These are phyloP conservation scores for Chalciporus sphaerocephalus DNA, from an alignment of 768 basidiomycete genomes.

Conservation along the genomic window DNA sequence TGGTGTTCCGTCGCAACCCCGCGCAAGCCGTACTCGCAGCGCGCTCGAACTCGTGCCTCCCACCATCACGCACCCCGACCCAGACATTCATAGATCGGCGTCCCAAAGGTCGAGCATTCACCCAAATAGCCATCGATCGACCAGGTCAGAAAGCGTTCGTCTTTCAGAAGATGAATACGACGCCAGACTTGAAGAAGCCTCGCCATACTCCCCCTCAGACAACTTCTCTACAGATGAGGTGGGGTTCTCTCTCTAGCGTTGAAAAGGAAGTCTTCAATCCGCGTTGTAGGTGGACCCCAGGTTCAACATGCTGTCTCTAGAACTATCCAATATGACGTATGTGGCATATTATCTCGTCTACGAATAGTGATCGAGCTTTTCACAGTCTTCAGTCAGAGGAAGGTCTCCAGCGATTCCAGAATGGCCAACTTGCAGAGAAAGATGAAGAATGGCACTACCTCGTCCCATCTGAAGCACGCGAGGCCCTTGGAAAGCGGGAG, in stretches of 20 bases:
- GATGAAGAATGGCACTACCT: conserved; percentile 83
- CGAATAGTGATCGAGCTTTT: conserved; percentile 9
- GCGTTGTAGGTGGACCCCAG: conserved; percentile 22
- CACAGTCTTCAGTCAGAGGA: conserved; percentile 60
- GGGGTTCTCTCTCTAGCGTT: conserved; percentile 27
- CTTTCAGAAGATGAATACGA: conserved; percentile 12
- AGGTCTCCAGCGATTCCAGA: conserved; percentile 62
- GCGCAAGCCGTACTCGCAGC: conserved; percentile 39
- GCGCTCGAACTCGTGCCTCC: conserved; percentile 27
- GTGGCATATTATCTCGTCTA: conserved; percentile 16
- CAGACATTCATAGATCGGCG: conserved; percentile 45
- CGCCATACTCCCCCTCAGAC: conserved; percentile 34
- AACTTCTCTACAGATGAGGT: conserved; percentile 37
- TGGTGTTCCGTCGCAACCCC: conserved; percentile 22
- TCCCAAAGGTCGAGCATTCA: conserved; percentile 34
- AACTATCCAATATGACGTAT: conserved; percentile 39
- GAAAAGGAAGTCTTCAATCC: conserved; percentile 5
- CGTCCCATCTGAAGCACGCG: conserved; percentile 66
- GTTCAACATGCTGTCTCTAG: conserved; percentile 30
- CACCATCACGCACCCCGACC: conserved; percentile 47
- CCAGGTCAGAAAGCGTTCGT: conserved; percentile 36
- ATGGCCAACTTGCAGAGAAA: conserved; percentile 55
- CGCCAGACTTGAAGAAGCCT: conserved; percentile 21
- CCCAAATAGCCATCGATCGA: conserved; percentile 35
- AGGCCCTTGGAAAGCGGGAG: conserved; percentile 70